Conservation (phyloP, 2,329 filamentous ascomycete genomes). For the Aspergillus awamori region DNA sequence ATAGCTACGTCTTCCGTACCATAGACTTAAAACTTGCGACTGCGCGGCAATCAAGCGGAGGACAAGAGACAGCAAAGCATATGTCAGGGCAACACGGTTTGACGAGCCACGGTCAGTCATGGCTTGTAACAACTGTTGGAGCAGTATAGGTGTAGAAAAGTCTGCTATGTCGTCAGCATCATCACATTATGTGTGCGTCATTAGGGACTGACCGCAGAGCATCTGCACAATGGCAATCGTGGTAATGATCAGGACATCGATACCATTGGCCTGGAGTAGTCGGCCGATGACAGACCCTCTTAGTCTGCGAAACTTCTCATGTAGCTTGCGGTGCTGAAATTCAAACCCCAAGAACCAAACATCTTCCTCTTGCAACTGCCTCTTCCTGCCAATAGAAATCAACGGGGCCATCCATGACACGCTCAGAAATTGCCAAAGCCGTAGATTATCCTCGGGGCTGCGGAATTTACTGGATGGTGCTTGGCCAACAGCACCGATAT, state of each 20-base stretch:
- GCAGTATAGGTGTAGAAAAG: constrained; percentile 65
- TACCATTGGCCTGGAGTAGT: constrained; percentile 73
- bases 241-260: constrained; percentile 73
- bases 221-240: constrained; percentile 66
- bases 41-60: constrained; percentile 66
- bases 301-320: constrained; percentile 73
- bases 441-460: constrained; percentile 77
- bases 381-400: constrained; percentile 64
- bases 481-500: constrained; percentile 63
- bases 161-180: constrained; percentile 41
- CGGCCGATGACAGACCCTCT: constrained; percentile 71
- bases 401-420: constrained; percentile 81
- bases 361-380: constrained; percentile 74
- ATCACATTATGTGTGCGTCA: neutral
- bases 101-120: constrained; percentile 60
- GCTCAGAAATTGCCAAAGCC: constrained; percentile 79
- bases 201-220: constrained; percentile 48
- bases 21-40: constrained; percentile 68
- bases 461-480: constrained; percentile 63
- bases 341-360: constrained; percentile 80
- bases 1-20: constrained; percentile 83
- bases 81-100: constrained; percentile 63
- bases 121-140: constrained; percentile 71
- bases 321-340: constrained; percentile 77
- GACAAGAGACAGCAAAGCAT: constrained; percentile 64